A percentile compares a stretch with the other conserved stretches of the same genome.
Evolutionary conservation across 2,329 filamentous ascomycete species (phyloP).

Genomic region (Pyrenophora tritici-repentis): DNA sequence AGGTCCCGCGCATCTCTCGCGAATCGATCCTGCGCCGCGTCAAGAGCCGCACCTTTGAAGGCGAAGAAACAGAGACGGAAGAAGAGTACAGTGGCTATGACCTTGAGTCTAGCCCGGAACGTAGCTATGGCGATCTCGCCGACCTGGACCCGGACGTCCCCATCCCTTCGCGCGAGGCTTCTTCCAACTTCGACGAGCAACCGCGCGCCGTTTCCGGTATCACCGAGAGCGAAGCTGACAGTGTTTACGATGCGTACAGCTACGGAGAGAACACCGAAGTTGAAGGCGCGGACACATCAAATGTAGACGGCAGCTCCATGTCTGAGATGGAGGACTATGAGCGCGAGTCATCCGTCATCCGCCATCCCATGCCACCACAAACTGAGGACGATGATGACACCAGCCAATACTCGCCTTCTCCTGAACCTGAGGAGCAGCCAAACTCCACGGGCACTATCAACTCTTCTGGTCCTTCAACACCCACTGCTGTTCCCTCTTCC

Average conservation of each 20-base stretch:
- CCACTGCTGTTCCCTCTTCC: constrained; percentile 43
- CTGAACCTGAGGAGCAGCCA: constrained; percentile 45
- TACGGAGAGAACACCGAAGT: constrained; percentile 61
- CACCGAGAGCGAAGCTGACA: constrained; percentile 58
- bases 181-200: constrained; percentile 62
- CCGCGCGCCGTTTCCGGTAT: constrained; percentile 66
- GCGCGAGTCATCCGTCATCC: constrained; percentile 60
- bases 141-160: constrained; percentile 83
- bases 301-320: constrained; percentile 61
- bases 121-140: constrained; percentile 57
- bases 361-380: constrained; percentile 52
- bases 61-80: constrained; percentile 44
- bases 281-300: constrained; percentile 57
- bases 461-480: constrained; percentile 54
- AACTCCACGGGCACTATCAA: constrained; percentile 45
- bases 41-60: constrained; percentile 66
- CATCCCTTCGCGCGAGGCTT: constrained; percentile 81
- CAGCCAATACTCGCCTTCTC: constrained; percentile 62
- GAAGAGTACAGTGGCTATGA: constrained; percentile 43
- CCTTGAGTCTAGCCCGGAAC: constrained; percentile 61
- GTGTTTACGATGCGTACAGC: constrained; percentile 64
- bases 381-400: constrained; percentile 58
- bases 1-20: constrained; percentile 81
- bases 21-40: constrained; percentile 92
- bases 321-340: constrained; percentile 52